Base-by-base conservation (phyloP, 495 filamentous ascomycete species). In the Aspergillus bertholletiae region DNA sequence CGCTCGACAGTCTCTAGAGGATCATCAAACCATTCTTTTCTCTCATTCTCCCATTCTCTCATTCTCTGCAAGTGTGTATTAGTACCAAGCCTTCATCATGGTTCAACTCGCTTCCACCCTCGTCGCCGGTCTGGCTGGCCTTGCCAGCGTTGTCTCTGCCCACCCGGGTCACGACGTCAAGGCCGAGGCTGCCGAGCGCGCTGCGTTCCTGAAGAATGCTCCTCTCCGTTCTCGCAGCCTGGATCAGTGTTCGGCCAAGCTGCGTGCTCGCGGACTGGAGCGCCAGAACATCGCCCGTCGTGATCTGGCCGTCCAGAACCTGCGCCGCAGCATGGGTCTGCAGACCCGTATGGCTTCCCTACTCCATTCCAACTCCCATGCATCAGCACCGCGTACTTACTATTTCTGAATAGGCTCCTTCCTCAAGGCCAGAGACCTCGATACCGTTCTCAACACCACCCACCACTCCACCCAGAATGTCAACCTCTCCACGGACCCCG, bases 151-250 rank as follows among this genome's bases (percentile, higher is more conserved):
- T 43, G 53, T 41, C 35, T 50, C 40, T 32, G 74, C 75, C 24
- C 78, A 81, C 44, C 78, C 78, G 2, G 79, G 79, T 47, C 76
- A 81, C 37, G 71, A 80, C 51, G 54, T 72, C 59, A 64, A 61
- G 45, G 67, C 71, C 13, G 77, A 81, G 59, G 61, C 71, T 22
- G 71, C 69, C 9, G 74, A 79, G 61, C 78, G 75, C 35, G 68
- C 69, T 32, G 62, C 64, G 0, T 77, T 74, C 54, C 56, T 82
- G 49, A 65, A 68, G 56, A 53, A 49, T 6, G 61, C 66, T 7
- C 53, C 55, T 21, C 21, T 68, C 13, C 69, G 72, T 34, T 59
- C 71, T 27, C 73, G 70, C 46, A 72, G 75, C 41, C 64, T 80
- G 34, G 57, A 58, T 34, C 77, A 80, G 55, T 83, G 79, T 61